phyloP scores from a whole-genome alignment of 306 rosid genomes.

The Urtica urens region DNA sequence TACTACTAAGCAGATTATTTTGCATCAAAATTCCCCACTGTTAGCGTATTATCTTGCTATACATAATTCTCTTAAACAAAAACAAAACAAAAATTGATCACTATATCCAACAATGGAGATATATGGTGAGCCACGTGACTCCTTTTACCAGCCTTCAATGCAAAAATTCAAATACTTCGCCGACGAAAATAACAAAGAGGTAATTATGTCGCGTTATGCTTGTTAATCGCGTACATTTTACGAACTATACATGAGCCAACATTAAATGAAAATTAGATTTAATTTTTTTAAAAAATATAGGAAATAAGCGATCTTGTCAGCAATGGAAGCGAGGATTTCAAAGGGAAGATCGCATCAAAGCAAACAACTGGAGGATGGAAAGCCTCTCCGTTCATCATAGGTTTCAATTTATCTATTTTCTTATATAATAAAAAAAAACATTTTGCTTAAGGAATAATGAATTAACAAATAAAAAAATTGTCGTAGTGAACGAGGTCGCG shows the following conservation, averaged over 20 bases:
- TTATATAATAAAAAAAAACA: not conserved
- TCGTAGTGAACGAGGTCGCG: constrained; percentile 40
- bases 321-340: constrained; percentile 35
- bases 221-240: not conserved
- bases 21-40: not conserved
- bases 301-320: constrained; percentile 22
- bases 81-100: not conserved
- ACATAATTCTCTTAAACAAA: not conserved
- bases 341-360: constrained; percentile 36
- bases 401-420: constrained; percentile 1
- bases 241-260: not conserved
- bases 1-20: not conserved
- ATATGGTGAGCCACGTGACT: constrained; percentile 10
- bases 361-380: constrained; percentile 47
- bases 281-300: not conserved
- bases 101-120: constrained; percentile 8
- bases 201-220: not conserved
- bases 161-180: constrained; percentile 7
- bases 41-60: not conserved
- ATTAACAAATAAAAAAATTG: not conserved
- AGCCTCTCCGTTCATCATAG: constrained; percentile 49
- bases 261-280: not conserved
- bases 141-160: constrained; percentile 21
- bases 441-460: not conserved
- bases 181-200: constrained; percentile 5